Conservation (phyloP, 371 early-diverging fungal species). For the Syncephalis fuscata region DNA sequence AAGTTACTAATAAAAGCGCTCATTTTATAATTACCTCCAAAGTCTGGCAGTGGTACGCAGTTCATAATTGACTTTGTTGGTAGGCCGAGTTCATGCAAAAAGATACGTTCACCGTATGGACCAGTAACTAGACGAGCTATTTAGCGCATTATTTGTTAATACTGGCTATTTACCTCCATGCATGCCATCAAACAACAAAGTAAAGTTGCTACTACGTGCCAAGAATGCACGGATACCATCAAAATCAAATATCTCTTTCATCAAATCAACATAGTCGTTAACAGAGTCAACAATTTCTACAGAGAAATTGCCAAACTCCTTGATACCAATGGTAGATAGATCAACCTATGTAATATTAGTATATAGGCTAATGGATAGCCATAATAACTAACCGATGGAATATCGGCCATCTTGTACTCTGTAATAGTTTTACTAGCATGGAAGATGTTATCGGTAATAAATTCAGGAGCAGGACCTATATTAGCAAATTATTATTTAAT, state of each 20-base stretch:
- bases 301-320: conserved; percentile 30
- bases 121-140: conserved; percentile 58
- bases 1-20: conserved; percentile 12
- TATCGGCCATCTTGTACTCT: conserved; percentile 42
- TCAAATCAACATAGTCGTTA: conserved; percentile 68
- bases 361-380: not conserved
- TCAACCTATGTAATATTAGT: conserved; percentile 32
- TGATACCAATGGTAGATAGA: conserved; percentile 46
- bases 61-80: conserved; percentile 69
- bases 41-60: conserved; percentile 66
- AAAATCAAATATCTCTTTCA: conserved; percentile 87
- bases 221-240: conserved; percentile 64
- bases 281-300: conserved; percentile 86
- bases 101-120: conserved; percentile 74
- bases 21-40: conserved; percentile 48
- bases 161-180: conserved; percentile 43
- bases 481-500: not conserved
- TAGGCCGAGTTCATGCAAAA: conserved; percentile 80
- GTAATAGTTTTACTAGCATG: conserved; percentile 49
- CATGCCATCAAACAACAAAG: conserved; percentile 88
- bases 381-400: conserved; percentile 38
- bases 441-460: conserved; percentile 82
- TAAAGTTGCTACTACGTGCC: conserved; percentile 44
- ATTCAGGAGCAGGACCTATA: conserved; percentile 81
- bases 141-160: not conserved